A percentile compares a stretch with the other conserved stretches of the same genome.
phyloP scores from a whole-genome alignment of 1,139 yeast species.

The Sugiyamaella castrensis region DNA sequence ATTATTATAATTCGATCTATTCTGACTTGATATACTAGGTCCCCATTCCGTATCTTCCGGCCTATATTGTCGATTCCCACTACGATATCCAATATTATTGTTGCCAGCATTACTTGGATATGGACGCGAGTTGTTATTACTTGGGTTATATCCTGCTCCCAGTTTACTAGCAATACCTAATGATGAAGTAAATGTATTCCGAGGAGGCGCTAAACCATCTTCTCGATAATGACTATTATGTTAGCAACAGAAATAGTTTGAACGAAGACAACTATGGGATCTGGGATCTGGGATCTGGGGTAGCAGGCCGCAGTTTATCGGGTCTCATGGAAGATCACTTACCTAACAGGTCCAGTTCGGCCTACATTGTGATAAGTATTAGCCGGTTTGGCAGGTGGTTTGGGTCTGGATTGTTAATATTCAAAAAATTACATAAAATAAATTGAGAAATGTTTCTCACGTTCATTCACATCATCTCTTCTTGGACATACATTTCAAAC shows the following conservation, averaged over 20 bases:
- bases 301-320: too few species aligned
- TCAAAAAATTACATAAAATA: neutral
- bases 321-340: neutral
- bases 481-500: constrained; percentile 11
- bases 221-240: constrained; percentile 5
- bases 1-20: constrained; percentile 1
- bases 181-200: constrained; percentile 11
- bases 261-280: too few species aligned
- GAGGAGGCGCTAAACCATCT: constrained; percentile 16
- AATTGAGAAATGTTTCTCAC: neutral
- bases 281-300: too few species aligned
- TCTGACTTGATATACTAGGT: constrained; percentile 4
- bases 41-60: constrained; percentile 10
- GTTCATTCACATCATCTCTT: constrained; percentile 1
- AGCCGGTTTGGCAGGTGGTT: constrained; percentile 7
- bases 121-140: constrained; percentile 4
- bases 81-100: neutral
- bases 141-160: constrained; percentile 6
- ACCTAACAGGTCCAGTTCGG: constrained; percentile 1
- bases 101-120: neutral
- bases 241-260: neutral
- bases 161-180: constrained; percentile 5
- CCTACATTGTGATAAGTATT: constrained; percentile 7
- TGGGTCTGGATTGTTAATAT: constrained; percentile 4
- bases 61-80: constrained; percentile 2